A percentile compares a stretch with the other conserved stretches of the same genome.
Conservation (phyloP, 805 yeast genomes). For the Kazachstania kunashirensis region DNA sequence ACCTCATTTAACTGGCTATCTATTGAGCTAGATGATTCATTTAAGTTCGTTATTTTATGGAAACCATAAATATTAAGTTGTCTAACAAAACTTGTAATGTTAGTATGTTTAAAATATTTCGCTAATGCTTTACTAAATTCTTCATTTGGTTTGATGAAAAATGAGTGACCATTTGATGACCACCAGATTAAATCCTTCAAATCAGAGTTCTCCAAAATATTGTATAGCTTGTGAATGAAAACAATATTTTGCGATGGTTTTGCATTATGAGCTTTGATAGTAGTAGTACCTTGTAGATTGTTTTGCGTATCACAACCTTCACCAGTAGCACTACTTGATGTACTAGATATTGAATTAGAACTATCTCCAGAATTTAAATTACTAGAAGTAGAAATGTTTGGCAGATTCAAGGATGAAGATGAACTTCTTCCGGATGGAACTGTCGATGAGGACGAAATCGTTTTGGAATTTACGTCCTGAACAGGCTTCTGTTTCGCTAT, state of each 20-base stretch:
- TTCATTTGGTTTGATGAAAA: conserved; percentile 75
- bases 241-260: conserved; percentile 38
- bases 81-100: conserved; percentile 68
- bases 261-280: background rate
- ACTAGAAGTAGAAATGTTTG: background rate
- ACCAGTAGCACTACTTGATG: background rate
- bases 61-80: conserved; percentile 79
- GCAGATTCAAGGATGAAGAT: no score
- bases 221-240: conserved; percentile 82
- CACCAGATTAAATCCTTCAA: conserved; percentile 79
- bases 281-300: background rate
- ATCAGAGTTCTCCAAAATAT: conserved; percentile 74
- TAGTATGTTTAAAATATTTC: conserved; percentile 69
- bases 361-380: background rate
- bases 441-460: no score
- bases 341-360: background rate
- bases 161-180: conserved; percentile 61
- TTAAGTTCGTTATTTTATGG: conserved; percentile 44
- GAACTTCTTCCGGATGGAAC: no score
- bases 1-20: background rate
- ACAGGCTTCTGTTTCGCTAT: no score
- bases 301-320: no score
- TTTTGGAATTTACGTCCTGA: no score
- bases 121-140: conserved; percentile 66
- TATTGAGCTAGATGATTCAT: conserved; percentile 3